Evolutionary conservation across 768 basidiomycete genomes (phyloP).

Genomic region (Boletus eberwhitei): DNA sequence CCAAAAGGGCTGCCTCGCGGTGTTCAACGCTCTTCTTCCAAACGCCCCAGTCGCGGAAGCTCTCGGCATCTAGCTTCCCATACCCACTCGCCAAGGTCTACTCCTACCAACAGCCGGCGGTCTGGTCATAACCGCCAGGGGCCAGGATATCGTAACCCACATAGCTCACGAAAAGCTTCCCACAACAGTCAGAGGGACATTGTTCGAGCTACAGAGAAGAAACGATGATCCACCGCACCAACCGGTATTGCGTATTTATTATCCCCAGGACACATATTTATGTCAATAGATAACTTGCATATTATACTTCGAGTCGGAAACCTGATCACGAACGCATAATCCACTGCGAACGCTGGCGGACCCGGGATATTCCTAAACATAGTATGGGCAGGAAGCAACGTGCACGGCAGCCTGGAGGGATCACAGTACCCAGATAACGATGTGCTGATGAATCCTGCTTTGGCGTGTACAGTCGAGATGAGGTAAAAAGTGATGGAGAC

Average conservation of each 20-base stretch:
- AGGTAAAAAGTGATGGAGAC: background rate
- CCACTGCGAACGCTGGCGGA: background rate
- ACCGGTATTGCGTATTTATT: slow-evolving; percentile 16
- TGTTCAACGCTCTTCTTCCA: slow-evolving; percentile 10
- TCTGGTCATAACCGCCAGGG: slow-evolving; percentile 17
- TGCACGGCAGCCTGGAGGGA: background rate
- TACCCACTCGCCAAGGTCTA: slow-evolving; percentile 15
- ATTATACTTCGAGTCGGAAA: background rate
- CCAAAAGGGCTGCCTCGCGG: slow-evolving; percentile 1
- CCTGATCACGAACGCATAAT: background rate
- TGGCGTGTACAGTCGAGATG: background rate
- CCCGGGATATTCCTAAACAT: background rate
- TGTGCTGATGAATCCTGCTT: slow-evolving; percentile 1
- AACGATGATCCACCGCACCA: background rate
- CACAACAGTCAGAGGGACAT: slow-evolving; percentile 9
- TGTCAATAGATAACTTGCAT: slow-evolving; percentile 8
- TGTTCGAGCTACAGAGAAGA: slow-evolving; percentile 6
- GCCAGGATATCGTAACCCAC: slow-evolving; percentile 3
- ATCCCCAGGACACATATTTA: slow-evolving; percentile 19
- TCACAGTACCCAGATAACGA: background rate
- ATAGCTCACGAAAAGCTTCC: slow-evolving; percentile 20
- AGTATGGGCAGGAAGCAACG: background rate
- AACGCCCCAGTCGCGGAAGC: slow-evolving; percentile 4
- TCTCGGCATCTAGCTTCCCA: slow-evolving; percentile 14
- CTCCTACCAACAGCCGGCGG: slow-evolving; percentile 15